Evolutionary conservation across 2,329 filamentous ascomycete genomes (phyloP), one percentile per base, ranked within the genome.

Genomic region (Colletotrichum sansevieriae): DNA sequence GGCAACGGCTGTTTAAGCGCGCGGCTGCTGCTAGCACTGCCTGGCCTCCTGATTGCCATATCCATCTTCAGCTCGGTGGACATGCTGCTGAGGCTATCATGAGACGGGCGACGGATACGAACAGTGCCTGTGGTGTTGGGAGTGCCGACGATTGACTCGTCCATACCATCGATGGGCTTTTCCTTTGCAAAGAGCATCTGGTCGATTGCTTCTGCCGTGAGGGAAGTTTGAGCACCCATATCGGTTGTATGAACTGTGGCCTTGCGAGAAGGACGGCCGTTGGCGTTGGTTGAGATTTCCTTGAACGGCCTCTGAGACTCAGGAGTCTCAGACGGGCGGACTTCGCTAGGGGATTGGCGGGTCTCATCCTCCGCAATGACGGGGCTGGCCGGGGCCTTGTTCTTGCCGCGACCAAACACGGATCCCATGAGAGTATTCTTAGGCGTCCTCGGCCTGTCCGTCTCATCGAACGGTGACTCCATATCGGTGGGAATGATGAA

Each of bases 171-270:
- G 37, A 76, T 74, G 33, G 75, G 65, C 25, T 74, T 75, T 44
- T 70, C 69, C 73, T 88, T 89, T 62, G 85, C 84, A 72, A 87
- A 86, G 64, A 97, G 80, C 75, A 97, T 85, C 63, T 89, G 87
- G 73, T 97, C 94, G 71, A 97, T 93, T 64, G 92, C 90, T 57
- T 92, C 88, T 0, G 92, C 88, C n/a, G 94, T 97, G 35, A 98
- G 83, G 44, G 91, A 85, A 25, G 95, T 98, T 80, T 98, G 95
- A 13, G 92, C 91, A 61, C 90, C 88, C 72, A 92, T 91, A 74
- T 97, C 93, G 20, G 84, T 82, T 70, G 85, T 91, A 63, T 81
- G 78, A 46, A 81, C 70, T 22, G 76, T 60, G 22, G 71, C 74
- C 74, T 83, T 85, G 65, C 81, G 83, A 7, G 72, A 56, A 25